These are phyloP conservation scores for Amanita phalloides DNA, from an alignment of 768 basidiomycete species.

Conservation along the genomic window DNA sequence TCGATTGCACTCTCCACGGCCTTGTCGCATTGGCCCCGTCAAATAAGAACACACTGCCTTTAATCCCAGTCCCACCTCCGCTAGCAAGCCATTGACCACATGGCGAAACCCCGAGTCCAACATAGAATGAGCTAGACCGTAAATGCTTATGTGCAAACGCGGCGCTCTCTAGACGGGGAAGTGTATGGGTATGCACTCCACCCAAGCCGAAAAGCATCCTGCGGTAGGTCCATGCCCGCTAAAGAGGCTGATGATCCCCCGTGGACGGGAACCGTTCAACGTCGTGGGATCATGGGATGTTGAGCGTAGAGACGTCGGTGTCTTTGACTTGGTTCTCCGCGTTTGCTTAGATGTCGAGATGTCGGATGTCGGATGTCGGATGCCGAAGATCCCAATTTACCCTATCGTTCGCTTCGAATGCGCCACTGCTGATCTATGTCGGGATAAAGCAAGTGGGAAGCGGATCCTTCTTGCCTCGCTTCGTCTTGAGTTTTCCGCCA, in stretches of 20 bases:
- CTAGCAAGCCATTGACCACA: constrained; percentile 85
- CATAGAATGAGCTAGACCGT: constrained; percentile 67
- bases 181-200: constrained; percentile 53
- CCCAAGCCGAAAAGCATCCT: constrained; percentile 70
- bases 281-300: too few species aligned
- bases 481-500: constrained; percentile 25
- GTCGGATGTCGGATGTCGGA: constrained; percentile 17
- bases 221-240: constrained; percentile 60
- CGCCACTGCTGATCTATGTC: constrained; percentile 55
- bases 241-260: constrained; percentile 69
- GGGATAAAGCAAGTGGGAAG: constrained; percentile 46
- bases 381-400: constrained; percentile 83
- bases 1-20: constrained; percentile 7
- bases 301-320: constrained; percentile 28
- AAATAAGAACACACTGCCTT: constrained; percentile 60
- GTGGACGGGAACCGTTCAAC: constrained; percentile 45
- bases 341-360: too few species aligned
- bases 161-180: constrained; percentile 37
- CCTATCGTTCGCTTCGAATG: constrained; percentile 42
- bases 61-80: constrained; percentile 45
- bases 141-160: constrained; percentile 47
- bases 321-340: constrained; percentile 20
- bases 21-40: constrained; percentile 46
- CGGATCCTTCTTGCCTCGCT: constrained; percentile 25
- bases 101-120: constrained; percentile 62